Percentiles rank a stretch among this genome's conserved stretches.
Evolutionary conservation across 2,329 filamentous ascomycete genomes (phyloP).

Genomic region (Fusarium neocosmosporiellum): DNA sequence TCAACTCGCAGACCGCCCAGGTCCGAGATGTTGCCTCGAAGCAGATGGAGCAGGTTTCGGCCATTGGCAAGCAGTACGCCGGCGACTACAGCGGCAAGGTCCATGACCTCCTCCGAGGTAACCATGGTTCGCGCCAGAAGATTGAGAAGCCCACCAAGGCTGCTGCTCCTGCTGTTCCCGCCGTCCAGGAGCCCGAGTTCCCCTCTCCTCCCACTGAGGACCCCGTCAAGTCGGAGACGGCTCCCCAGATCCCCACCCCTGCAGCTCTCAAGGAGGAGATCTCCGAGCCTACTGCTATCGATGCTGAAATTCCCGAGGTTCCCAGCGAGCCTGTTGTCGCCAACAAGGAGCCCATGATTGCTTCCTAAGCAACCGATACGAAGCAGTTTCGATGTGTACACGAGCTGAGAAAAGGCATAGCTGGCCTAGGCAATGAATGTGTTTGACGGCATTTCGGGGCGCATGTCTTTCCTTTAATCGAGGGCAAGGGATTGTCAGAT

Average conservation of each 20-base stretch:
- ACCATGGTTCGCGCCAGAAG: constrained; percentile 56
- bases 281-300: constrained; percentile 39
- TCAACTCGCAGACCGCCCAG: constrained; percentile 72
- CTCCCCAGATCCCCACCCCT: constrained; percentile 36
- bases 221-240: constrained; percentile 40
- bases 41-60: constrained; percentile 71
- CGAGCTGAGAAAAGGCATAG: constrained; percentile 43
- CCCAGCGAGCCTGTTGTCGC: constrained; percentile 35
- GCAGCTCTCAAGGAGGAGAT: constrained; percentile 40
- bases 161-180: constrained; percentile 24
- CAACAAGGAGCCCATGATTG: constrained; percentile 43
- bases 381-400: constrained; percentile 42
- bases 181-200: constrained; percentile 48
- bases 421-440: constrained; percentile 42
- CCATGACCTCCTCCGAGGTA: constrained; percentile 69
- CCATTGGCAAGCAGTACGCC: constrained; percentile 74
- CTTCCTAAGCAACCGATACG: constrained; percentile 43
- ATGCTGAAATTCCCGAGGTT: constrained; percentile 42
- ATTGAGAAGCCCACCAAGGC: constrained; percentile 48
- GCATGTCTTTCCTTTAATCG: constrained; percentile 40
- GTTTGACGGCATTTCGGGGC: constrained; percentile 45
- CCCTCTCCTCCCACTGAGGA: constrained; percentile 53
- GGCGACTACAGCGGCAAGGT: constrained; percentile 76
- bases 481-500: constrained; percentile 42
- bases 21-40: constrained; percentile 70